Base-by-base conservation (phyloP, 2,329 filamentous ascomycete genomes). In the Xylaria sp. region DNA sequence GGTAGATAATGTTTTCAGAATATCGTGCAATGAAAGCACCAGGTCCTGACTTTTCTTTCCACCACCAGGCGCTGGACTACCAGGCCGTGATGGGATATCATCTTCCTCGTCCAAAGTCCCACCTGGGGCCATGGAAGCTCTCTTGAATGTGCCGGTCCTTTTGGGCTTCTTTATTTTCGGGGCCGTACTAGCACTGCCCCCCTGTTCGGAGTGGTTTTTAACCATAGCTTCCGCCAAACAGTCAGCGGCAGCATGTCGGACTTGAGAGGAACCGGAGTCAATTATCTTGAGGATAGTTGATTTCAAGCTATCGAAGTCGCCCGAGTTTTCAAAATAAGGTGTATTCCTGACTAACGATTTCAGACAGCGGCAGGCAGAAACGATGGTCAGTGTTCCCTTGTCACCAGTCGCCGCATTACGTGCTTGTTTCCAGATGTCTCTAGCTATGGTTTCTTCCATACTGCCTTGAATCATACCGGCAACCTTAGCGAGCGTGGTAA, bases 361-460 rank as follows among this genome's bases (percentile, higher is more conserved):
- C 65, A 99, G 79, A 73, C 92, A 96, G 67, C 88, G 88, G 72
- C 91, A 96, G 8, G 92, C 91, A 60, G 88, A 86, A 15, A 90
- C 85, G 74, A 97, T 87, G 7, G 94, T 93, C 35, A 96, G 83
- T 2, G 88, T 83, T 3, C 92, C 91, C 77, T 95, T 98, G 76
- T 99, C 96, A 63, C 83, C 84, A 0, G 88, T 84, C 28, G 90
- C 90, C 69, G 90, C 85, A 76, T 84, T 92, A 66, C 95, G 88
- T 25, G 89, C 90, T 75, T 94, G 91, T 77, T 97, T 99, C 92
- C 93, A 98, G 15, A 96, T 87, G 75, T 97, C 94, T 72, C 93
- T 88, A n/a, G 91, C 91, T 38, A 94, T 83, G 57, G 81, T 82
- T 76, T 99, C 95, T 70, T 99, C 95, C 71, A 94, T 83, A 63